These are phyloP conservation scores for Globisporangium carolinianum DNA, from an alignment of 352 stramenopile genomes.

Conservation along the genomic window DNA sequence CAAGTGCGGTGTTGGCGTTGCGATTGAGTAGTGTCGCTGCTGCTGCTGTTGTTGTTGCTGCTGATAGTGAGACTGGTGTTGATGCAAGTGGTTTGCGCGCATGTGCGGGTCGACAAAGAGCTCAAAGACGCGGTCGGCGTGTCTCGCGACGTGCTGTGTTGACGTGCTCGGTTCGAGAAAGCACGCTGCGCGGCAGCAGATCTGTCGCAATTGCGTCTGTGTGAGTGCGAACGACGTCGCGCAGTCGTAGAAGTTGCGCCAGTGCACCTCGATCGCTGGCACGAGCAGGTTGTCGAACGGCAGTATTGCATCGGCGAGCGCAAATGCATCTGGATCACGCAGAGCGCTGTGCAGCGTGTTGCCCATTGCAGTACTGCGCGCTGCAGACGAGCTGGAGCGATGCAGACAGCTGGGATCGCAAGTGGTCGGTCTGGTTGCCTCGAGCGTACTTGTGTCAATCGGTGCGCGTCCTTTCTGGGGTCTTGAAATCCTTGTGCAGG, in stretches of 20 bases:
- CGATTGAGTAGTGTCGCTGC: neutral
- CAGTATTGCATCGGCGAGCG: slow-evolving; percentile 47
- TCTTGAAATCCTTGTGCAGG: too few relatives aligned
- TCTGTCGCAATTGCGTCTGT: slow-evolving; percentile 43
- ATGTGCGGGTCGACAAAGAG: slow-evolving; percentile 43
- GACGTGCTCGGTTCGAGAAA: slow-evolving; percentile 33
- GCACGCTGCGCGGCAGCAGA: slow-evolving; percentile 46
- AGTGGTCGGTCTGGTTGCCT: too few relatives aligned
- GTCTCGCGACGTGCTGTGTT: slow-evolving; percentile 26
- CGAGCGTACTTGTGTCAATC: too few relatives aligned
- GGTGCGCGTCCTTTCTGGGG: too few relatives aligned
- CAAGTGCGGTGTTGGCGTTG: neutral
- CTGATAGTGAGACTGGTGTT: neutral
- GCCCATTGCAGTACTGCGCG: slow-evolving; percentile 23
- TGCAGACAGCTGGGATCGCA: neutral
- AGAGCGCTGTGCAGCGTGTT: slow-evolving; percentile 51
- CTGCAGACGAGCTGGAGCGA: neutral
- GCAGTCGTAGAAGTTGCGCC: slow-evolving; percentile 80
- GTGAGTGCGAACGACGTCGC: slow-evolving; percentile 65
- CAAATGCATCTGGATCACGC: slow-evolving; percentile 32
- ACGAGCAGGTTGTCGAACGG: slow-evolving; percentile 73
- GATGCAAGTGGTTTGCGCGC: neutral
- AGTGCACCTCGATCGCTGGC: slow-evolving; percentile 70
- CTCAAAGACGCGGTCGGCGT: slow-evolving; percentile 52
- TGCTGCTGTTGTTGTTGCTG: slow-evolving; percentile 7